Evolutionary conservation across 495 filamentous ascomycete genomes (phyloP), one percentile per base, ranked within the genome.

Genomic region (Aspergillus affinis): DNA sequence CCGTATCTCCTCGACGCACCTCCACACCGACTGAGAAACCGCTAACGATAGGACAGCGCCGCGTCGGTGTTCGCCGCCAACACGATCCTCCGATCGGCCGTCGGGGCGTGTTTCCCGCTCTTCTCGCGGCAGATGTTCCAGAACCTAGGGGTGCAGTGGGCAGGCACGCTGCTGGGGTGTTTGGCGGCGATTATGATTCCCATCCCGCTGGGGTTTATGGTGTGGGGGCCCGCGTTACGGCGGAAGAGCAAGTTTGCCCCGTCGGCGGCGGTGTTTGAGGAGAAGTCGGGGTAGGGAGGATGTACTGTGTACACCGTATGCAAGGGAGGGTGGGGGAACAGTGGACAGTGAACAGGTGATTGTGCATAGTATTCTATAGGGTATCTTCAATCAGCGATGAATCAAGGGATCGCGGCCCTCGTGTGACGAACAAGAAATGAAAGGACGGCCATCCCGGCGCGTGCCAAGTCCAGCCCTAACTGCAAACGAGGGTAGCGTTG

Each of bases 51-150:
- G 12, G 45, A 36, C 61, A 85, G 81, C 65, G 91, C 91, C n/a
- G 90, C 92, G 27, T 93, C 90, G n/a, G 92, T 91, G 20, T 91
- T 95, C 59, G 92, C 92, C 23, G 91, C 86, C 46, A 96, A 95
- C 72, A 94, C 91, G 0, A 91, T 96, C 75, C 78, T 94, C 4
- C 88, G 91, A 17, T 92, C 89, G 10, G 75, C 91, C 2, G 87
- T 84, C 48, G 91, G 88, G 29, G 89, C 89, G 7, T 87, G 82
- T 1, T 96, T 95, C 75, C 92, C 92, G 19, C 82, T 96, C 6
- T 96, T 97, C 70, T 81, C 86, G 0, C 83, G 76, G 17, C 88
- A 93, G 66, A 91, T 94, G 89, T 94, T 92, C 69, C 70, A 83
- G 6, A 88, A 84, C 36, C 74, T 95, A 61, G 87, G 88, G 32